A percentile compares a stretch with the other conserved stretches of the same genome.
phyloP scores from a whole-genome alignment of 495 filamentous ascomycete genomes.

The Hypoxylon rickii region DNA sequence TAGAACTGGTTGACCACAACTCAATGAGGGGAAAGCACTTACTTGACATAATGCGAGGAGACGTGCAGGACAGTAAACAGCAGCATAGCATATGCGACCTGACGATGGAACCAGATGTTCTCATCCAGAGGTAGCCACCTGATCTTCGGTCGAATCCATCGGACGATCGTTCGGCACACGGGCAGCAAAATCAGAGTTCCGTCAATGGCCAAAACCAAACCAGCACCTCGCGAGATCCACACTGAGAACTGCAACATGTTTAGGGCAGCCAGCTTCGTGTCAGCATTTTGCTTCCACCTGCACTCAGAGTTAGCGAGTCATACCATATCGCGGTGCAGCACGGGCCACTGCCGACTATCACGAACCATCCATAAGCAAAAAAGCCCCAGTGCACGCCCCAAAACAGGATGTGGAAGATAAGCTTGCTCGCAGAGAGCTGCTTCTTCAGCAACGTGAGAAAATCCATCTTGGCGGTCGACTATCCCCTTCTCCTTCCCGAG shows the following conservation, averaged over 20 bases:
- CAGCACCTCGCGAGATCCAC: constrained; percentile 94
- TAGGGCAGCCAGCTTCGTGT: constrained; percentile 69
- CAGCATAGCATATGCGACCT: constrained; percentile 87
- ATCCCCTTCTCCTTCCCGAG: constrained; percentile 32
- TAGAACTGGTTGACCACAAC: constrained; percentile 4
- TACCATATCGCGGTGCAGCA: no score
- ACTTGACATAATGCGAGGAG: constrained; percentile 93
- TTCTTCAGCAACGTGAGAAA: constrained; percentile 50
- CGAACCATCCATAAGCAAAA: constrained; percentile 89
- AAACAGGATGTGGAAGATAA: constrained; percentile 84
- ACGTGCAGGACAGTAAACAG: constrained; percentile 82
- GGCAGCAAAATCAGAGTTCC: constrained; percentile 85
- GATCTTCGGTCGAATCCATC: constrained; percentile 83
- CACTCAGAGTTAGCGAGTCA: constrained; percentile 33
- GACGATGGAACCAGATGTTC: constrained; percentile 94
- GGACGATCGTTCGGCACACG: constrained; percentile 89
- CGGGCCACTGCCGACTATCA: no score
- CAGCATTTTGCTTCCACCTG: constrained; percentile 77
- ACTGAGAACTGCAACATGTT: constrained; percentile 88
- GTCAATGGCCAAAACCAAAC: constrained; percentile 80
- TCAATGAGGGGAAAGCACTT: constrained; percentile 44
- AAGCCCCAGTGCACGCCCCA: constrained; percentile 80
- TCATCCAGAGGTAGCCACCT: constrained; percentile 91
- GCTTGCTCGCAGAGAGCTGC: constrained; percentile 67
- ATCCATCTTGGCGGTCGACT: constrained; percentile 45